Base-by-base conservation (phyloP, 345 rosid genomes). In the Clarkia xantiana region DNA sequence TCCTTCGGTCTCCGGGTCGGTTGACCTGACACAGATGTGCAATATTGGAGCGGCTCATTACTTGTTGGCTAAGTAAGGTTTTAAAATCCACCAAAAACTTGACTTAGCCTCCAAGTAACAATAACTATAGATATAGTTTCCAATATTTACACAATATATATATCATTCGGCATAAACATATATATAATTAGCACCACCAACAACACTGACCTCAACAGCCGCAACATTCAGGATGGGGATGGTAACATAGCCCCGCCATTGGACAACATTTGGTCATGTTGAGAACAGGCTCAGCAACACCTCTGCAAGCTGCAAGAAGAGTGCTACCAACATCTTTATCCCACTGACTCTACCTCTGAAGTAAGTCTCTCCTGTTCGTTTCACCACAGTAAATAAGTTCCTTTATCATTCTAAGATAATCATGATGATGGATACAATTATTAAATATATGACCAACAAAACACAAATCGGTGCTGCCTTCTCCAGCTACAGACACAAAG, bases 401-500 rank as follows among this genome's bases (percentile, higher is more conserved):
- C 18, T 20, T 14, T 14, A 23, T 15, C 6, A 40, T 14, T 51
- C 25, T n/a, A n/a, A n/a, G n/a, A n/a, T n/a, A n/a, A n/a, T n/a
- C n/a, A n/a, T n/a, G n/a, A n/a, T n/a, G n/a, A n/a, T n/a, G n/a
- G n/a, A n/a, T n/a, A n/a, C n/a, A n/a, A n/a, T n/a, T n/a, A 51
- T 38, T 45, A 44, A 17, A n/a, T n/a, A 3, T 15, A 45, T 12
- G 29, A 14, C 20, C 13, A 43, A 6, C 15, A 52, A 51, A 12
- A 39, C 7, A 46, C 63, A 15, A 45, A 93, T 94, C 85, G 75
- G 45, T 43, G 96, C 88, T 52, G 95, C 90, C 71, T 84, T 93
- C 78, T 93, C 99, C 46, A 93, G 85, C 67, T 86, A 96, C 62
- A 91, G 90, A 63, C 99, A 87, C 13, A 84, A 50, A 55, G 80